Base-by-base conservation (phyloP, 805 yeast species). In the Metschnikowia lunata region DNA sequence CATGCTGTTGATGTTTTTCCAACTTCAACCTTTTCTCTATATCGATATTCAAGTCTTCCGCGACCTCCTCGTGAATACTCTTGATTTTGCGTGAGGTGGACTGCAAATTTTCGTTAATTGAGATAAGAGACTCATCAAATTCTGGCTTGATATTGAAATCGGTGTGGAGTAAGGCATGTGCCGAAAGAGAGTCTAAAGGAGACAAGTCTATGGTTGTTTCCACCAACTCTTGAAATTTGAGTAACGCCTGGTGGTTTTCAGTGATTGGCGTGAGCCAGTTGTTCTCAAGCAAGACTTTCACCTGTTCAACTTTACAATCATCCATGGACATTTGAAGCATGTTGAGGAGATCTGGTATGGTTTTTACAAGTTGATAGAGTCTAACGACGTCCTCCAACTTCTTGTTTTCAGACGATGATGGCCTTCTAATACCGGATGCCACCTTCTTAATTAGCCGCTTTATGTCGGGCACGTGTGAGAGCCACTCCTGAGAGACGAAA, bases 131-230 rank as follows among this genome's bases (percentile, higher is more conserved):
- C 34, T 86, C 91, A 60, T 90, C 96, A 59, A 90, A 90, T 54
- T 88, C 97, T 3, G 97, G 88, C 52, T 83, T 85, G 42, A 93
- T 87, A 53, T 85, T 81, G 56, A 84, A 88, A 48, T 93, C 95
- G 42, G 88, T 87, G 49, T 62, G 58, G 39, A 67, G 55, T 13
- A 60, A 54, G 28, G 61, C 60, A 45, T 58, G 55, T 2, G 64
- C 60, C 7, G 64, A 58, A n/a, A 59, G 42, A 36, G 82, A 75
- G 37, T 86, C 90, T 46, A 88, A 72, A 2, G 95, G 89, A 15
- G 84, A 79, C 37, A 93, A 70, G 59, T 93, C 99, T 26, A 93
- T 82, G 0, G 98, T 90, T 2, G 95, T 84, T 62, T 93, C 97
- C 8, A 93, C 90, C 59, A 93, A 72, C 59, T 88, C 96, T 60